phyloP scores from a whole-genome alignment of 371 early-diverging fungal genomes.

The Coemansia sp. region DNA sequence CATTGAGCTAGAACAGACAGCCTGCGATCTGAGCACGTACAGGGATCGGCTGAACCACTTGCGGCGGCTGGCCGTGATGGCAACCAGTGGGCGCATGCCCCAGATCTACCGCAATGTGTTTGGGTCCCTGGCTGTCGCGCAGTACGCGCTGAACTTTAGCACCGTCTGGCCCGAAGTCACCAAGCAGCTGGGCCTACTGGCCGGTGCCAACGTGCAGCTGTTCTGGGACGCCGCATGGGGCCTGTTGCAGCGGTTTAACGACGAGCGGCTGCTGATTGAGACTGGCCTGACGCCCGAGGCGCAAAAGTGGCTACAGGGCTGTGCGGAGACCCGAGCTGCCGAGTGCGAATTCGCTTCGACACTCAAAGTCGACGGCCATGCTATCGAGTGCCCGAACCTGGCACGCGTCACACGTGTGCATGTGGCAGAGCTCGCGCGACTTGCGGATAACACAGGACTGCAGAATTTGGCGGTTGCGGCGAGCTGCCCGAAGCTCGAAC shows the following conservation, averaged over 20 bases:
- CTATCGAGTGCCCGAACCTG: conserved; percentile 45
- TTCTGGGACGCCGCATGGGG: conserved; percentile 67
- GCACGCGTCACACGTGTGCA: conserved; percentile 31
- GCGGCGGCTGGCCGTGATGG: conserved; percentile 63
- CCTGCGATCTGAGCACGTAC: conserved; percentile 60
- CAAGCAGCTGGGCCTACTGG: conserved; percentile 58
- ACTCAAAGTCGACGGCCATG: conserved; percentile 42
- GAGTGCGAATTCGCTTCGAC: conserved; percentile 5
- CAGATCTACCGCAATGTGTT: conserved; percentile 64
- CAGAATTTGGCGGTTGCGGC: conserved; percentile 16
- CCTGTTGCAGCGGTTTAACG: conserved; percentile 60
- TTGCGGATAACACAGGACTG: not conserved
- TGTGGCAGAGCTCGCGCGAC: conserved; percentile 7
- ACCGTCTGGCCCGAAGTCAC: conserved; percentile 84
- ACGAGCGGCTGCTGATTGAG: conserved; percentile 59
- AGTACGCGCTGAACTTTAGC: conserved; percentile 73
- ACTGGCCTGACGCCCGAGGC: conserved; percentile 56
- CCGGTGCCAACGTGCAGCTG: conserved; percentile 56
- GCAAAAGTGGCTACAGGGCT: conserved; percentile 25
- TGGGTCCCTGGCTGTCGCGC: conserved; percentile 62
- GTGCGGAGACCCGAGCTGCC: conserved; percentile 9
- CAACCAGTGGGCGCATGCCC: conserved; percentile 61
- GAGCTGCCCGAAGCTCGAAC: conserved; percentile 53
- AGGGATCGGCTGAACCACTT: conserved; percentile 81
- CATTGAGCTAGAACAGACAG: conserved; percentile 64